Evolutionary conservation across 208 protist genomes (phyloP).

Genomic region (Wallacemonas sp.): DNA sequence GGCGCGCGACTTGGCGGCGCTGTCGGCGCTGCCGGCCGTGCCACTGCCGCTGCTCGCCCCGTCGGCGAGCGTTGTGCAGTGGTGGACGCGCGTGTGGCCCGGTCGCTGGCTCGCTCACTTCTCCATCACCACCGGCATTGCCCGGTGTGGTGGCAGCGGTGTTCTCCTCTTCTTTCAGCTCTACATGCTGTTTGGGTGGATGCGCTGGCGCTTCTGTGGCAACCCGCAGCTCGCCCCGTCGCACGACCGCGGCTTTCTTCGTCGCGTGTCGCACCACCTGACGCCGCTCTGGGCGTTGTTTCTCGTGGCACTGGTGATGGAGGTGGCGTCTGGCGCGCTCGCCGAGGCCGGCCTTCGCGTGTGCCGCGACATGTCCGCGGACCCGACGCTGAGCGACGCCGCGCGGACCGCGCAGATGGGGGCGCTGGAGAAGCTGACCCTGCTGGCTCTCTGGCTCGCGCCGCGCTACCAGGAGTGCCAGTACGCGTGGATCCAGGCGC

Average conservation of each 20-base stretch:
- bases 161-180: slow-evolving; percentile 53
- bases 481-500: slow-evolving; percentile 72
- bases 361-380: slow-evolving; percentile 44
- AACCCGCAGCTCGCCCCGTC: slow-evolving; percentile 9
- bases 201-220: slow-evolving; percentile 4
- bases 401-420: slow-evolving; percentile 62
- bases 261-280: slow-evolving; percentile 11
- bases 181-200: slow-evolving; percentile 19
- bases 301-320: slow-evolving; percentile 34
- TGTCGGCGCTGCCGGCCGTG: slow-evolving; percentile 1
- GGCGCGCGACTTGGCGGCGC: slow-evolving; percentile 33
- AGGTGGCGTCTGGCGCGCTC: slow-evolving; percentile 35
- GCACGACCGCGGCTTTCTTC: slow-evolving; percentile 5
- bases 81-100: slow-evolving; percentile 49
- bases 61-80: slow-evolving; percentile 15
- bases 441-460: slow-evolving; percentile 54
- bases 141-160: slow-evolving; percentile 39
- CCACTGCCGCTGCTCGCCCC: neutral
- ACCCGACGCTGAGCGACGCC: slow-evolving; percentile 37
- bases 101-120: slow-evolving; percentile 65
- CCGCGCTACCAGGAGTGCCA: slow-evolving; percentile 61
- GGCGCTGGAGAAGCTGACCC: slow-evolving; percentile 49
- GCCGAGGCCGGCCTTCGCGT: slow-evolving; percentile 37
- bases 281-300: slow-evolving; percentile 26
- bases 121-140: slow-evolving; percentile 55